Conservation (phyloP, 1,284 basidiomycete species). For the Rhodotorula sp. region DNA sequence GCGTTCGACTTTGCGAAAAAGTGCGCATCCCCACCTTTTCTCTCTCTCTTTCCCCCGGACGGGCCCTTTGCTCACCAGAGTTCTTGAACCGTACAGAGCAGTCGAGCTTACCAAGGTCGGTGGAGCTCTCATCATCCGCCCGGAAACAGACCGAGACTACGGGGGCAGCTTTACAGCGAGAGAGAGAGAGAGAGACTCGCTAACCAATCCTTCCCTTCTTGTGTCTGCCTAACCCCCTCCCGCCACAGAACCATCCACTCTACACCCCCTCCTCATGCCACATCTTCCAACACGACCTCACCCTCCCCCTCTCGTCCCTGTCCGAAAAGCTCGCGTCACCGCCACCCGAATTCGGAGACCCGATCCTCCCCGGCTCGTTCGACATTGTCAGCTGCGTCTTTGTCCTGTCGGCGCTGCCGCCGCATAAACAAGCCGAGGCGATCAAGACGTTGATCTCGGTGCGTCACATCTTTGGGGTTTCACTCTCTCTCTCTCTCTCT, state of each 20-base stretch:
- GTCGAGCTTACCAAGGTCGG: slow-evolving; percentile 33
- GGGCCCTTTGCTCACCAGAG: not conserved
- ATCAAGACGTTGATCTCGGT: slow-evolving; percentile 39
- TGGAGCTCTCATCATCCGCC: too few relatives aligned
- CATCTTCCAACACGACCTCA: slow-evolving; percentile 49
- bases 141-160: too few relatives aligned
- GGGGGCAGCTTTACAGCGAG: too few relatives aligned
- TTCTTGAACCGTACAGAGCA: slow-evolving; percentile 12
- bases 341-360: slow-evolving; percentile 28
- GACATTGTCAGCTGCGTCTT: slow-evolving; percentile 48
- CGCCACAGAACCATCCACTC: slow-evolving; percentile 37
- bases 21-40: not conserved
- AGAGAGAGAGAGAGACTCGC: too few relatives aligned
- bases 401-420: slow-evolving; percentile 50
- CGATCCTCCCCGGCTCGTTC: slow-evolving; percentile 2
- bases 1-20: slow-evolving; percentile 38
- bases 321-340: slow-evolving; percentile 4
- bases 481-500: too few relatives aligned
- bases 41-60: too few relatives aligned
- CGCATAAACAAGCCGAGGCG: slow-evolving; percentile 41
- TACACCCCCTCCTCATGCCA: slow-evolving; percentile 44
- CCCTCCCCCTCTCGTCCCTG: slow-evolving; percentile 13
- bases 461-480: too few relatives aligned
- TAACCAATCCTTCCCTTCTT: not conserved
- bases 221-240: not conserved